Evolutionary conservation across 306 rosid species (phyloP), one percentile per base, ranked within the genome.

Genomic region (Cucumis sativus): DNA sequence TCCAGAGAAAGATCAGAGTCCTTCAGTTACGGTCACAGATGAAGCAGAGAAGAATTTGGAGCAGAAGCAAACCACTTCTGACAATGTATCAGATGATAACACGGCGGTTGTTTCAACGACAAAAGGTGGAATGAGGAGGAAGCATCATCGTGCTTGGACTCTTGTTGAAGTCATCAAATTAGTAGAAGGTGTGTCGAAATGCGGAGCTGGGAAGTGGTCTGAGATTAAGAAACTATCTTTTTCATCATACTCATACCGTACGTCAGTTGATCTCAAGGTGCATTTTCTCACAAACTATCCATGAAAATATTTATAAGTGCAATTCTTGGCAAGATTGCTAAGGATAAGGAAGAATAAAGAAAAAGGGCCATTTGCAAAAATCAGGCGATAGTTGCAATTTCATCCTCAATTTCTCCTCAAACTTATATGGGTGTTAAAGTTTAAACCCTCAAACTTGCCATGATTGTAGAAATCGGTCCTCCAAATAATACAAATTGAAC

Each of bases 261-360:
- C 99, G 63, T 95, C 99, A 77, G 99, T 95, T 80, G 99, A 95
- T 89, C 97, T 95, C 51, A 95, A 95, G 93, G 99, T 87, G 77
- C 43, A 41, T 81, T 60, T 80, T 76, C 59, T 67, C 63, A 15
- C 20, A 20, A 68, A 68, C 74, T 2, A 6, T 45, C 65, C 33
- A 54, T 7, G 6, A 41, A 5, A 65, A 35, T 66, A 37, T 74
- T 52, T 52, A n/a, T 47, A 8, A n/a, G 7, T 37, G 33, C 5
- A n/a, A 64, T 10, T 78, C 43, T 68, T 41, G 61, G 33, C 78
- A 81, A 70, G 85, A 23, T 33, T 62, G 4, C 43, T 4, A 11
- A 62, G 68, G 43, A 28, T 28, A 28, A 28, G 30, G 30, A 28
- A 28, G 1, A 28, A 0, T 28, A 28, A 28, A 28, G 30, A 28